Percentiles rank a stretch among this genome's conserved stretches.
Conservation (phyloP, 352 stramenopile genomes). For the Phytophthora sp. region DNA sequence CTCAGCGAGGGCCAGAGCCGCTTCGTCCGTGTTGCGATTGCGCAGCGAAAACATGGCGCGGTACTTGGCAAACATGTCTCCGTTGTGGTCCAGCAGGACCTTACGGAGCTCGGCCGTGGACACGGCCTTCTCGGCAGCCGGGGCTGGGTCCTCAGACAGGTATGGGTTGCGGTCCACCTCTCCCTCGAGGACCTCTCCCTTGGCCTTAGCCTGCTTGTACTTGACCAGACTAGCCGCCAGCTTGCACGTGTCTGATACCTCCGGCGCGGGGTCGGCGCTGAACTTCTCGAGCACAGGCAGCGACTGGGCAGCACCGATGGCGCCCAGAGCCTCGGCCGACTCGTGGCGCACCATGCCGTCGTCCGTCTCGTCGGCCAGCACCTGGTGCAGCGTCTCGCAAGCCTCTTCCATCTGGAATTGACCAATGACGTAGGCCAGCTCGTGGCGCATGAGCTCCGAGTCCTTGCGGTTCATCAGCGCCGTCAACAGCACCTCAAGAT, state of each 20-base stretch:
- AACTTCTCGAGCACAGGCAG: slow-evolving; percentile 90
- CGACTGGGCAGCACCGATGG: slow-evolving; percentile 91
- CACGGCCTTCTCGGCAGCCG: slow-evolving; percentile 78
- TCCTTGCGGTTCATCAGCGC: slow-evolving; percentile 87
- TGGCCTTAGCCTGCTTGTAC: slow-evolving; percentile 85
- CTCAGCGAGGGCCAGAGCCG: slow-evolving; percentile 75
- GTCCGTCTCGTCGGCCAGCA: slow-evolving; percentile 89
- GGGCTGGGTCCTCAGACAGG: slow-evolving; percentile 95
- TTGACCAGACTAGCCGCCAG: slow-evolving; percentile 93
- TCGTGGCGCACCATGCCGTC: slow-evolving; percentile 94
- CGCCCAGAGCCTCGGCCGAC: slow-evolving; percentile 96
- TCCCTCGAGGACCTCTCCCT: slow-evolving; percentile 53
- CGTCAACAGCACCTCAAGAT: slow-evolving; percentile 76
- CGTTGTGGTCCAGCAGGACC: slow-evolving; percentile 86
- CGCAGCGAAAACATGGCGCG: slow-evolving; percentile 98
- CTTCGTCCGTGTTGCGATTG: slow-evolving; percentile 94
- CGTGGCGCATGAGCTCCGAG: slow-evolving; percentile 96
- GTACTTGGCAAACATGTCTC: slow-evolving; percentile 94
- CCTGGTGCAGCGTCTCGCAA: slow-evolving; percentile 72
- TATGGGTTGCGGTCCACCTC: slow-evolving; percentile 91
- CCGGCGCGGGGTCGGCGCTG: slow-evolving; percentile 69
- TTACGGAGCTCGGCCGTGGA: slow-evolving; percentile 80
- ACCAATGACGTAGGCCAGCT: slow-evolving; percentile 98
- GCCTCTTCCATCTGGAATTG: slow-evolving; percentile 95
- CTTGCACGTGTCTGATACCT: slow-evolving; percentile 96